Conservation (phyloP, 2,329 filamentous ascomycete species). For the Sporothrix sp. region DNA sequence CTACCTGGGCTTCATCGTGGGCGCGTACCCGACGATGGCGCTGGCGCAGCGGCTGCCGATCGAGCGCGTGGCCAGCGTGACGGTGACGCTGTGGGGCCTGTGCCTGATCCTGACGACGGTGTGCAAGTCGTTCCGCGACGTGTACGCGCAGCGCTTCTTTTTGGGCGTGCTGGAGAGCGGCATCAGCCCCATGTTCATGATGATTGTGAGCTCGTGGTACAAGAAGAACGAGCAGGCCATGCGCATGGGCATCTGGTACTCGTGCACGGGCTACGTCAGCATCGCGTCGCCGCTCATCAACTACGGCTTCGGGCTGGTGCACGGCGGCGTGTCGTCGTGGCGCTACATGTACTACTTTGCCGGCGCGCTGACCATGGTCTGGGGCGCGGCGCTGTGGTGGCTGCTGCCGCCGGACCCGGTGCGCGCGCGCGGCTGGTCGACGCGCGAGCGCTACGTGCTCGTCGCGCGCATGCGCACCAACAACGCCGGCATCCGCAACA, state of each 20-base stretch:
- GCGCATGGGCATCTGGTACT: slow-evolving; percentile 25
- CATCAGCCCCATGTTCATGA: slow-evolving; percentile 37
- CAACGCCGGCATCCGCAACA: slow-evolving; percentile 33
- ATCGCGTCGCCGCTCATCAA: slow-evolving; percentile 35
- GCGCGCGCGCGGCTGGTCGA: slow-evolving; percentile 16
- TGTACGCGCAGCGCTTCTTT: slow-evolving; percentile 42
- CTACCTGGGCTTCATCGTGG: slow-evolving; percentile 39
- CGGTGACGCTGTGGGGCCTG: slow-evolving; percentile 2
- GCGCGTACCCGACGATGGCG: slow-evolving; percentile 33
- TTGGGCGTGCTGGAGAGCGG: slow-evolving; percentile 46
- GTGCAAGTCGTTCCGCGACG: slow-evolving; percentile 28
- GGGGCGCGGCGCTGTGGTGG: slow-evolving; percentile 21
- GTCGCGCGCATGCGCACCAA: slow-evolving; percentile 23
- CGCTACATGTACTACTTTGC: slow-evolving; percentile 31
- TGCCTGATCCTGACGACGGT: slow-evolving; percentile 29
- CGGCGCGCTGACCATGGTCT: slow-evolving; percentile 30
- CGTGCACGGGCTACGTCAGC: slow-evolving; percentile 32
- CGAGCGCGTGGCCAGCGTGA: slow-evolving; percentile 5
- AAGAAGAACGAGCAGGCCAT: slow-evolving; percentile 27
- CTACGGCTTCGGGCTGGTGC: slow-evolving; percentile 35
- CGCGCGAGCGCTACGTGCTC: slow-evolving; percentile 23
- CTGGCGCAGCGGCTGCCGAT: slow-evolving; percentile 7
- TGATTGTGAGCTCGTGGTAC: slow-evolving; percentile 41
- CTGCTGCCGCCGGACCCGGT: slow-evolving; percentile 7
- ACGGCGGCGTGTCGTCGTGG: slow-evolving; percentile 28